Base-by-base conservation (phyloP, 768 basidiomycete species). In the Termitomyces sp. region DNA sequence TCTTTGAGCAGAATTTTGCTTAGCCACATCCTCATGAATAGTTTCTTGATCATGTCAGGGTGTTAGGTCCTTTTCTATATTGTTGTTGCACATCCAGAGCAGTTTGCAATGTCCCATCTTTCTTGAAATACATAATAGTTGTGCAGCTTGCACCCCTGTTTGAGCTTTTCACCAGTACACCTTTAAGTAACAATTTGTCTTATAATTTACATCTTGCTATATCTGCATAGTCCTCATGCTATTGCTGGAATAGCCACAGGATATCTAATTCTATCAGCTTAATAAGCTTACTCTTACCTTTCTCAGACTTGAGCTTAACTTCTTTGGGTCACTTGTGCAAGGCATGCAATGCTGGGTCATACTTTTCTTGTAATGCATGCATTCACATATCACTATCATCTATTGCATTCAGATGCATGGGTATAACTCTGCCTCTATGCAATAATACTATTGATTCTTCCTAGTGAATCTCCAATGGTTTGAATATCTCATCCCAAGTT, bases 11-110 rank as follows among this genome's bases (percentile, higher is more conserved):
- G 40, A 64, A 68, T 34, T 65, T 70, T 0, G 65, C 73, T n/a
- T 68, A 31, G 77, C 73, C 0, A 80, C 74, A 50, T 76, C 73
- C 42, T 67, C 64, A 2, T 55, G 55, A 34, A 72, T 73, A 0
- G 66, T 29, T 6, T 81, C 75, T 34, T 77, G 75, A 50, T 81
- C 76, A 0, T 78, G 79, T 29, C 80, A 68, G 0, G 77, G 79
- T 0, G 77, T 77, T 0, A 77, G 68, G 53, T 77, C 75, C 55
- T 77, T 73, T 0, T 73, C 20, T 0, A 76, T 82, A 60, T 83
- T 81, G 2, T 75, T 70, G 59, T 81, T 82, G 0, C 72, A 62
- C 65, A 57, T 80, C 78, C 0, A 80, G 50, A 0, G 75, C 73
- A 0, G 75, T 78, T 0, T 77, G 53, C 7, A 56, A 12, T 53